phyloP scores from a whole-genome alignment of 129 eudicot species.

The Saussurea involucrata region DNA sequence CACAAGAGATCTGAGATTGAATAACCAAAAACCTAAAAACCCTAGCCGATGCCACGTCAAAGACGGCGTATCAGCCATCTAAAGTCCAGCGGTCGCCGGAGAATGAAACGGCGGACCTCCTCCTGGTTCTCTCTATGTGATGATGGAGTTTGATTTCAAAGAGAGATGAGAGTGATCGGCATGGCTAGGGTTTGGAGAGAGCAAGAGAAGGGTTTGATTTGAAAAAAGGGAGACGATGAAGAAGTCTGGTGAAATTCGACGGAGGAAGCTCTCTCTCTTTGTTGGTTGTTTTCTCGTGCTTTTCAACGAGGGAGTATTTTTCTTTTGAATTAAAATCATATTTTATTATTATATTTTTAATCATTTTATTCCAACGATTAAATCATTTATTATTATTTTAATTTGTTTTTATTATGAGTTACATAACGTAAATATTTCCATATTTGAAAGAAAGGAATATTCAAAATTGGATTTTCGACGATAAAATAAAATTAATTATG shows the following conservation, averaged over 20 bases:
- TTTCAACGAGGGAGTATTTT: conserved; percentile 29
- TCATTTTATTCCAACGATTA: neutral
- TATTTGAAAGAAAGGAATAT: no score
- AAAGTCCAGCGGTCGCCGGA: conserved; percentile 25
- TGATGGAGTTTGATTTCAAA: neutral
- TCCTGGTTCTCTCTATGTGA: conserved; percentile 9
- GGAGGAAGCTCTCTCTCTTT: conserved; percentile 20
- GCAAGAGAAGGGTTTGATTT: conserved; percentile 17
- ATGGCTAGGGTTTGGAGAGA: conserved; percentile 48
- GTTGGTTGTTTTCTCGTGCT: conserved; percentile 29
- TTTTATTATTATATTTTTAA: neutral
- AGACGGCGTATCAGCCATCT: conserved; percentile 40
- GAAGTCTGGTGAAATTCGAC: conserved; percentile 28
- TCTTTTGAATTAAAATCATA: neutral
- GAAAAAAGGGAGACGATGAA: neutral
- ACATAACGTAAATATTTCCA: no score
- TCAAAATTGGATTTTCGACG: no score
- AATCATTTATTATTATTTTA: neutral
- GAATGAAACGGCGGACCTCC: conserved; percentile 12
- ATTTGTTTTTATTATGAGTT: neutral
- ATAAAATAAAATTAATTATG: no score
- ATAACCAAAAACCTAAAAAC: conserved; percentile 9
- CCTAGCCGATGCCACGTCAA: conserved; percentile 42
- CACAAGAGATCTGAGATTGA: conserved; percentile 38
- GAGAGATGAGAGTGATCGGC: conserved; percentile 5